These are phyloP conservation scores for Stagonosporopsis vannaccii DNA, from an alignment of 2,329 filamentous ascomycete species.

Conservation along the genomic window DNA sequence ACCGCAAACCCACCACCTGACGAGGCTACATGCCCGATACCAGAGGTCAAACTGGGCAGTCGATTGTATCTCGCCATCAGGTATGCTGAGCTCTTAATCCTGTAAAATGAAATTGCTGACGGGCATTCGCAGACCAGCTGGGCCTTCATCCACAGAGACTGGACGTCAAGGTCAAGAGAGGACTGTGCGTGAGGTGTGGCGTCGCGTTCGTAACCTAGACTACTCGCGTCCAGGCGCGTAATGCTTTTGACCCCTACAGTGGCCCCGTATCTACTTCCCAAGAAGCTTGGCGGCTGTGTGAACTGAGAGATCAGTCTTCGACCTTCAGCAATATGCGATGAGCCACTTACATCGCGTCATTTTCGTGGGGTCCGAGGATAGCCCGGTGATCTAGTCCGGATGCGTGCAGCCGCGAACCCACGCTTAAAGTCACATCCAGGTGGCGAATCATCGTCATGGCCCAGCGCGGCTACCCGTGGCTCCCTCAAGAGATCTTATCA, in stretches of 20 bases:
- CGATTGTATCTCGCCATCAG: constrained; percentile 75
- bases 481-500: constrained; percentile 18
- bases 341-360: neutral
- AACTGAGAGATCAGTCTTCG: too few relatives aligned
- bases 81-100: constrained; percentile 44
- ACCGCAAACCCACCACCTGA: constrained; percentile 74
- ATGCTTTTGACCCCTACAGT: constrained; percentile 8
- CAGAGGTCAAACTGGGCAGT: constrained; percentile 69
- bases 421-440: constrained; percentile 20
- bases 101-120: neutral
- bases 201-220: constrained; percentile 69
- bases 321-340: neutral
- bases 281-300: too few relatives aligned
- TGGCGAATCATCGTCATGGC: constrained; percentile 20
- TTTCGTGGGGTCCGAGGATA: constrained; percentile 1
- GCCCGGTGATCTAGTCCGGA: constrained; percentile 1
- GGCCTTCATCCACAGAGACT: constrained; percentile 66
- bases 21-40: constrained; percentile 62
- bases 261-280: constrained; percentile 40
- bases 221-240: constrained; percentile 70
- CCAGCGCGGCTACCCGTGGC: constrained; percentile 17
- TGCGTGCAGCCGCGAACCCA: constrained; percentile 8
- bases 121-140: constrained; percentile 63
- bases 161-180: constrained; percentile 73
- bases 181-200: constrained; percentile 76